Evolutionary conservation across 352 stramenopile species (phyloP).

Genomic region (Salisapilia sapeloensis): DNA sequence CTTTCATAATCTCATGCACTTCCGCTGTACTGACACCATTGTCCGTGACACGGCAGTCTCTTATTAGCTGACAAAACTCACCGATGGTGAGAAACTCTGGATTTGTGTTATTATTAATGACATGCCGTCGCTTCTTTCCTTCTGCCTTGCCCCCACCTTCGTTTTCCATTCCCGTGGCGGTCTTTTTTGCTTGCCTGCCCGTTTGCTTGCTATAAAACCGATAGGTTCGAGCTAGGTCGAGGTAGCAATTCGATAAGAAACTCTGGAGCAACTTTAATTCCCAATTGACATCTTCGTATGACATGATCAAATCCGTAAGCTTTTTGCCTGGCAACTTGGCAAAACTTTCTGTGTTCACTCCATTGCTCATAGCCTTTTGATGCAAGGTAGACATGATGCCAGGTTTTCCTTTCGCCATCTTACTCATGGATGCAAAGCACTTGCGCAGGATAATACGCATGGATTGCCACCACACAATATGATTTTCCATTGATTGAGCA

Average conservation of each 20-base stretch:
- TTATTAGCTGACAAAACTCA: constrained; percentile 36
- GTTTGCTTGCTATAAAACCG: constrained; percentile 39
- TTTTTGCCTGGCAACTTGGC: constrained; percentile 21
- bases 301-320: constrained; percentile 26
- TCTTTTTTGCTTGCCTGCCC: neutral
- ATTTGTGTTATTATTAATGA: constrained; percentile 18
- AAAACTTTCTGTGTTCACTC: too few relatives aligned
- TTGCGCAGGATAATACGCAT: constrained; percentile 57
- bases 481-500: constrained; percentile 32
- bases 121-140: constrained; percentile 2
- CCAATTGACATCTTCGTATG: constrained; percentile 51
- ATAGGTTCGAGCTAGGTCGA: constrained; percentile 60
- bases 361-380: constrained; percentile 27
- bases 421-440: constrained; percentile 55
- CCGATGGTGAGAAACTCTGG: constrained; percentile 36
- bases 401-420: constrained; percentile 37
- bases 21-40: constrained; percentile 16
- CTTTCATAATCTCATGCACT: constrained; percentile 18
- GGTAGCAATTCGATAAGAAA: constrained; percentile 46
- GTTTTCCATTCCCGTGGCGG: constrained; percentile 1
- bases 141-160: constrained; percentile 14
- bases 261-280: constrained; percentile 58
- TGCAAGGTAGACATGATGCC: constrained; percentile 37
- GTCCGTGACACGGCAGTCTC: constrained; percentile 51
- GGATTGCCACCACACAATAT: constrained; percentile 52